A percentile compares a stretch with the other conserved stretches of the same genome.
Conservation (phyloP, 768 basidiomycete genomes). For the Coprinellus micaceus region DNA sequence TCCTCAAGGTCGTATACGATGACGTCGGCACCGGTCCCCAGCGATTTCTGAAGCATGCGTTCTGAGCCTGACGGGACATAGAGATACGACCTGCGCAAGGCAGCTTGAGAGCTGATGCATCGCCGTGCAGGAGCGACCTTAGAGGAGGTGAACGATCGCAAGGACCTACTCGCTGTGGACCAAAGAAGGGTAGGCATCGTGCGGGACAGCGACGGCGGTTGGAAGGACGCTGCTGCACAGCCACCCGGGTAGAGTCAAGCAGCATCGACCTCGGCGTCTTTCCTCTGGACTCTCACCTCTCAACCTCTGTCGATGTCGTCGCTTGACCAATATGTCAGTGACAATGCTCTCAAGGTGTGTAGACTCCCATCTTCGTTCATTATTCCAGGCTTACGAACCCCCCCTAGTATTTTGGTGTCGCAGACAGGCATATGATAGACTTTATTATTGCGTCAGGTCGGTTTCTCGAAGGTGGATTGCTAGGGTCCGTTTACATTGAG, state of each 20-base stretch:
- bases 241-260: conserved; percentile 3
- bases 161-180: not conserved
- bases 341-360: conserved; percentile 68
- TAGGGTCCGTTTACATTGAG: not conserved
- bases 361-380: not conserved
- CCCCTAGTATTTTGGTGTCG: conserved; percentile 72
- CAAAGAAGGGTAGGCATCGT: not conserved
- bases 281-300: conserved; percentile 5
- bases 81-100: conserved; percentile 55
- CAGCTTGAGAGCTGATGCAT: not conserved
- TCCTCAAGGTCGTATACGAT: conserved; percentile 90
- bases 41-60: conserved; percentile 78
- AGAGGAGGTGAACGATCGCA: not conserved
- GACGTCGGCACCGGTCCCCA: conserved; percentile 60
- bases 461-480: conserved; percentile 13
- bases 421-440: conserved; percentile 81
- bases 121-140: not conserved
- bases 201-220: not conserved
- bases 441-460: conserved; percentile 84
- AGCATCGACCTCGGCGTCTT: conserved; percentile 2
- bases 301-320: conserved; percentile 44
- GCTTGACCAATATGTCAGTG: conserved; percentile 71
- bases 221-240: conserved; percentile 12
- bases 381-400: not conserved
- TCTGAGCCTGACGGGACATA: conserved; percentile 82